A percentile compares a stretch with the other conserved stretches of the same genome.
phyloP scores from a whole-genome alignment of 31 red algal genomes.

The Odonthalia washingtoniensis region DNA sequence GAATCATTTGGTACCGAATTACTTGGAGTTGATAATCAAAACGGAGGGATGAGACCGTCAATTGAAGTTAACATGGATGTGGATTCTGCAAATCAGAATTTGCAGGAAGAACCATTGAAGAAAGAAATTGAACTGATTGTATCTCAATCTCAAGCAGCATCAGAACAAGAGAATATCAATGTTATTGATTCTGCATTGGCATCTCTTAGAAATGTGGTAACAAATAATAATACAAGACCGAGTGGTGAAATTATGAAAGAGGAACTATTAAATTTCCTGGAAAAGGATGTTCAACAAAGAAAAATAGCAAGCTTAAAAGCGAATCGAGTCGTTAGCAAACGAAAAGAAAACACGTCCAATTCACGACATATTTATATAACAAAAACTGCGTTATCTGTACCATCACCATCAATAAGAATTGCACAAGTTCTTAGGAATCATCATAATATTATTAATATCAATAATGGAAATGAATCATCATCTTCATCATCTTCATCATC shows the following conservation, averaged over 20 bases:
- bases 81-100: slow-evolving; percentile 1
- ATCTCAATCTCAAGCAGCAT: not conserved
- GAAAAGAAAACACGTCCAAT: not conserved
- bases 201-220: not conserved
- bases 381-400: not conserved
- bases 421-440: not conserved
- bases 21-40: not conserved
- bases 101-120: not conserved
- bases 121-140: not conserved
- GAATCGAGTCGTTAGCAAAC: not conserved
- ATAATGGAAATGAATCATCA: too few relatives aligned
- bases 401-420: not conserved
- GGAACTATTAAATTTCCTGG: not conserved
- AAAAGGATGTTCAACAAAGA: not conserved
- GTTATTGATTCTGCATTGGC: slow-evolving; percentile 2
- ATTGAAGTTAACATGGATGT: slow-evolving; percentile 30
- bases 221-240: not conserved
- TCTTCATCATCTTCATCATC: not conserved
- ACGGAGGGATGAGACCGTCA: not conserved
- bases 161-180: not conserved
- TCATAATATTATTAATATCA: too few relatives aligned
- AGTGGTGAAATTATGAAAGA: not conserved
- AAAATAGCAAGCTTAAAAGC: not conserved
- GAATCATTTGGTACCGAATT: not conserved
- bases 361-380: not conserved